Evolutionary conservation across 208 protist species (phyloP), one percentile per base, ranked within the genome.

Genomic region (Porcisia deanei): DNA sequence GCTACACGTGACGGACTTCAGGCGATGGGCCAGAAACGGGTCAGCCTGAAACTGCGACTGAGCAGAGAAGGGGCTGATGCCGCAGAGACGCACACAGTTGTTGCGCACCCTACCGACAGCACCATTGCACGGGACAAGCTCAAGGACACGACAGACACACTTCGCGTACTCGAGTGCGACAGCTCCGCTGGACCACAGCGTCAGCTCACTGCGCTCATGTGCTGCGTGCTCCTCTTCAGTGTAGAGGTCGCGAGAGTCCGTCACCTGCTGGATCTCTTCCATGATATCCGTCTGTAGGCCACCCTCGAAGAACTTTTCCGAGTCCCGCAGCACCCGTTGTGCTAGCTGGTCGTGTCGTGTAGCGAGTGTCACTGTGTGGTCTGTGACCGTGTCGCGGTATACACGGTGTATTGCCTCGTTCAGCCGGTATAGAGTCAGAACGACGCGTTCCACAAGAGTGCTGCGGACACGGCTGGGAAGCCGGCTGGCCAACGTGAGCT

Each of bases 31-130:
- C 34, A 77, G 54, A 54, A 94, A 79, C 16, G 85, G 81, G 65
- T 91, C 87, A 2, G 58, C 0, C 54, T 83, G 61, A 59, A 79
- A 78, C 70, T 88, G 82, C 20, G 91, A 91, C 12, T 88, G 74
- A 20, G 88, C 83, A 30, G 94, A 91, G 77, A 97, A 97, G 30
- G 94, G 94, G 79, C 92, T 94, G 49, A 97, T 81, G 53, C 88
- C 88, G 78, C 91, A 95, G 1, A 97, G 80, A 9, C 94, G 91
- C 77, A 97, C 80, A 84, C 91, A 95, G 73, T 97, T 97, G 81
- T 96, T 97, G 60, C 86, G 83, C 37, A 95, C 79, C 67, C 88
- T 92, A 54, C 83, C 76, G 18, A 96, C 88, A 14, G 85, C 85
- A 1, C 84, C 91, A 34, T 89, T 83, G 75, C 83, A 91, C 2